Conservation (phyloP, 352 stramenopile species). For the Globisporangium lucens region DNA sequence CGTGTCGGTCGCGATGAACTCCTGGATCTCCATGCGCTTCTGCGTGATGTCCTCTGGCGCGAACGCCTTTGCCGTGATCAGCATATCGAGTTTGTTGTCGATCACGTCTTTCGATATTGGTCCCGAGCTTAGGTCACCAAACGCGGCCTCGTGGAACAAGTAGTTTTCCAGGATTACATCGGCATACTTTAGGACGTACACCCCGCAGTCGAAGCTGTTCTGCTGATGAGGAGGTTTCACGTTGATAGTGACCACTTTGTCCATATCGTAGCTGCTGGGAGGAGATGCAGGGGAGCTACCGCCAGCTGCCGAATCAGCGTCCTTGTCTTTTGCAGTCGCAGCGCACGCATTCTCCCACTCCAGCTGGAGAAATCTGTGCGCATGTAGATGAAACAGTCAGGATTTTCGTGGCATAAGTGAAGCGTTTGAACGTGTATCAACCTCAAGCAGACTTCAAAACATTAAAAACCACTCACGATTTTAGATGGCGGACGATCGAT, state of each 20-base stretch:
- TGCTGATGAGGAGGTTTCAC: constrained; percentile 53
- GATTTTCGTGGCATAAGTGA: background rate
- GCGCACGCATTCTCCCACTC: constrained; percentile 40
- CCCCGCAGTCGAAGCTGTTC: constrained; percentile 65
- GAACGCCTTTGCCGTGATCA: constrained; percentile 42
- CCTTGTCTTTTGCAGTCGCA: constrained; percentile 10
- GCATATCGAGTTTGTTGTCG: constrained; percentile 33
- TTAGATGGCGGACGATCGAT: constrained; percentile 54
- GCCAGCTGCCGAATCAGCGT: background rate
- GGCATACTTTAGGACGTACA: constrained; percentile 63
- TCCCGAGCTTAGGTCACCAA: constrained; percentile 19
- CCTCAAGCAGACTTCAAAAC: background rate
- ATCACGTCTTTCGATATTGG: constrained; percentile 38
- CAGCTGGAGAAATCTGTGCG: constrained; percentile 41
- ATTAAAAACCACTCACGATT: constrained; percentile 33
- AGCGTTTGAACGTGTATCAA: background rate
- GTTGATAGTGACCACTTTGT: constrained; percentile 29
- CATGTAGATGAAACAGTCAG: constrained; percentile 5
- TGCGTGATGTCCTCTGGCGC: constrained; percentile 35
- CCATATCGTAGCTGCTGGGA: constrained; percentile 26
- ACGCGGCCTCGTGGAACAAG: constrained; percentile 19
- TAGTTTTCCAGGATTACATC: constrained; percentile 55
- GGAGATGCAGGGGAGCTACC: constrained; percentile 8
- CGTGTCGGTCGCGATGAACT: constrained; percentile 33
- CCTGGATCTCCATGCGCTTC: constrained; percentile 30